Evolutionary conservation across 83 land plant species (phyloP).

Genomic region (Diphasiastrum complanatum): DNA sequence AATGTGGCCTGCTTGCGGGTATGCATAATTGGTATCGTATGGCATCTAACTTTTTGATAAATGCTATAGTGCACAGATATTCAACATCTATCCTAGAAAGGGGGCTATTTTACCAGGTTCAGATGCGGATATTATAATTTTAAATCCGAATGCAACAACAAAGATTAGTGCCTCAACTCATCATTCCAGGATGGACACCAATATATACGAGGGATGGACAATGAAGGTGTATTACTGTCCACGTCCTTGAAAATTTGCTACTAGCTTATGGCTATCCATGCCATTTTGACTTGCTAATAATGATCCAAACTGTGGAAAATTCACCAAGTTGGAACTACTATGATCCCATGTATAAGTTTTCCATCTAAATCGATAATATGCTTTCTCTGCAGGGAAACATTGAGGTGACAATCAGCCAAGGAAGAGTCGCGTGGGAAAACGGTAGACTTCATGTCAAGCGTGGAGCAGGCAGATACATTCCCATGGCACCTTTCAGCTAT

Average conservation of each 20-base stretch:
- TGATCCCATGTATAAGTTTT: too few species aligned
- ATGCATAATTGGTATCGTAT: too few species aligned
- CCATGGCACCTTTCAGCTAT: slow-evolving; percentile 68
- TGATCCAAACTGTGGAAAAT: too few species aligned
- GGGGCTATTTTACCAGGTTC: slow-evolving; percentile 89
- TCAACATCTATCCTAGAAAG: slow-evolving; percentile 91
- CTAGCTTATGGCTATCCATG: too few species aligned
- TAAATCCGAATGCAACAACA: slow-evolving; percentile 73
- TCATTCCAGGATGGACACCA: slow-evolving; percentile 83
- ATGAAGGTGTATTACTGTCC: too few species aligned
- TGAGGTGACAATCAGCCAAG: slow-evolving; percentile 82
- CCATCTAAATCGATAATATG: background rate
- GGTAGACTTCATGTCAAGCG: slow-evolving; percentile 46
- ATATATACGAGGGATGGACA: slow-evolving; percentile 75
- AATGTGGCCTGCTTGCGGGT: background rate
- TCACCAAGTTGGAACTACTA: too few species aligned
- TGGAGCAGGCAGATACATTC: slow-evolving; percentile 71
- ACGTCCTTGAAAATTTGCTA: too few species aligned
- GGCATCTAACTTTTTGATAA: slow-evolving; percentile 1
- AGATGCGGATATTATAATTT: slow-evolving; percentile 85
- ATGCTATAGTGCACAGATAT: slow-evolving; percentile 72
- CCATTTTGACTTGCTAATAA: too few species aligned
- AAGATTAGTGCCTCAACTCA: slow-evolving; percentile 58
- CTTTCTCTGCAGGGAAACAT: slow-evolving; percentile 60
- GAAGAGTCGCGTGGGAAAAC: slow-evolving; percentile 82